A percentile compares a stretch with the other conserved stretches of the same genome.
Conservation (phyloP, 2,329 filamentous ascomycete genomes). For the Aspergillus amoenus region DNA sequence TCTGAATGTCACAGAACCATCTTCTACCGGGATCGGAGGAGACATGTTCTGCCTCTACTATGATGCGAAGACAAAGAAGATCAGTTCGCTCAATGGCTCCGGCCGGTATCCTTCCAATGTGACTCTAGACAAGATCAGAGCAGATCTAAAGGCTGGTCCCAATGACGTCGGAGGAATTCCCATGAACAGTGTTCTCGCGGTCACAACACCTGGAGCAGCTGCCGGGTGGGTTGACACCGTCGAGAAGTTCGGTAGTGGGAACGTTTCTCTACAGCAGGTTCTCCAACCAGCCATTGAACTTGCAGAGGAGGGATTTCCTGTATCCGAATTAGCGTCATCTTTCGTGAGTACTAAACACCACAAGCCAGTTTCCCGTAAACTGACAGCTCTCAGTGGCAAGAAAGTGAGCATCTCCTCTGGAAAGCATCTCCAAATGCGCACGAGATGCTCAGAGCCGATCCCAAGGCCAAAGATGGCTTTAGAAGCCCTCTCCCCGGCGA, state of each 20-base stretch:
- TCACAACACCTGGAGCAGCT: slow-evolving; percentile 84
- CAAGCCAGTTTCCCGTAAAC: not conserved
- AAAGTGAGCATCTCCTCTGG: slow-evolving; percentile 62
- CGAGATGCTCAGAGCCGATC: slow-evolving; percentile 83
- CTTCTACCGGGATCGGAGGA: slow-evolving; percentile 90
- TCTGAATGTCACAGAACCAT: slow-evolving; percentile 89
- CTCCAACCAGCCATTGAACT: slow-evolving; percentile 79
- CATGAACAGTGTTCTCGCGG: slow-evolving; percentile 72
- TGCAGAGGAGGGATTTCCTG: slow-evolving; percentile 84
- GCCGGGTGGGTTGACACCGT: slow-evolving; percentile 92
- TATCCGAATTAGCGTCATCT: slow-evolving; percentile 72
- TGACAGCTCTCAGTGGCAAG: slow-evolving; percentile 62
- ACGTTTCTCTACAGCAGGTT: slow-evolving; percentile 72
- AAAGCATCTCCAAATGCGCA: slow-evolving; percentile 78
- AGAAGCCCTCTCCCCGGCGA: slow-evolving; percentile 78
- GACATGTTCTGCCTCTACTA: slow-evolving; percentile 98
- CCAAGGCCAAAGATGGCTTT: slow-evolving; percentile 64
- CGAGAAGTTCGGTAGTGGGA: slow-evolving; percentile 85
- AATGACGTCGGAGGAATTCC: slow-evolving; percentile 65
- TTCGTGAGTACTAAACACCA: slow-evolving; percentile 54
- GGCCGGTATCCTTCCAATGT: slow-evolving; percentile 73
- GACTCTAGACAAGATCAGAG: slow-evolving; percentile 68
- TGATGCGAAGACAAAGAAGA: slow-evolving; percentile 75
- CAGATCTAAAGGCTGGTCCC: slow-evolving; percentile 65
- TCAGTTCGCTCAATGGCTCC: slow-evolving; percentile 87